Conservation (phyloP, 495 filamentous ascomycete species). For the Xylaria castorea region DNA sequence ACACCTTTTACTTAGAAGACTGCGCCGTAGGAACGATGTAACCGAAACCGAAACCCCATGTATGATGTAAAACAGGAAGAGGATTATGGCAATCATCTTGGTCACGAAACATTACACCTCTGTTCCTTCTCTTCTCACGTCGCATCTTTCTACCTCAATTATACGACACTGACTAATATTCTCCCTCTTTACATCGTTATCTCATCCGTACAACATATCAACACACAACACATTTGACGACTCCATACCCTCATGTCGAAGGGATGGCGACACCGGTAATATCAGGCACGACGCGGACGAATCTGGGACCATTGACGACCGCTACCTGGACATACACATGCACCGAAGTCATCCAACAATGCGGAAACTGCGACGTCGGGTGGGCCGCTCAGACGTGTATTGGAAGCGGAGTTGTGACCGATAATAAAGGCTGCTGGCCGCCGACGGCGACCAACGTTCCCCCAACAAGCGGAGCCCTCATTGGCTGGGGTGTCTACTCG, state of each 20-base stretch:
- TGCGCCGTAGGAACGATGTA: not conserved
- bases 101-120: not conserved
- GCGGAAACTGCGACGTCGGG: constrained; percentile 29
- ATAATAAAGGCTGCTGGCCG: constrained; percentile 43
- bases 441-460: constrained; percentile 25
- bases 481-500: constrained; percentile 45
- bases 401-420: constrained; percentile 18
- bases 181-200: not conserved
- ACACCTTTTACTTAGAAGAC: not conserved
- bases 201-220: constrained; percentile 16
- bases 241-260: not conserved
- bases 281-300: constrained; percentile 9
- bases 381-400: constrained; percentile 39
- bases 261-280: constrained; percentile 19
- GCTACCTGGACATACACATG: constrained; percentile 23
- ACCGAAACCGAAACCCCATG: not conserved
- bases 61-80: not conserved
- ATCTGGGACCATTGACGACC: constrained; percentile 18
- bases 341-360: constrained; percentile 24
- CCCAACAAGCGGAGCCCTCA: constrained; percentile 11
- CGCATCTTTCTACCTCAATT: not conserved
- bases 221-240: not conserved
- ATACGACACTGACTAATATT: not conserved
- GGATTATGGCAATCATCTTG: not conserved
- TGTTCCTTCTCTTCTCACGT: not conserved